Evolutionary conservation across 108 stramenopile genomes (phyloP), one percentile per base, ranked within the genome.

Genomic region (Skeletonema tropicum): DNA sequence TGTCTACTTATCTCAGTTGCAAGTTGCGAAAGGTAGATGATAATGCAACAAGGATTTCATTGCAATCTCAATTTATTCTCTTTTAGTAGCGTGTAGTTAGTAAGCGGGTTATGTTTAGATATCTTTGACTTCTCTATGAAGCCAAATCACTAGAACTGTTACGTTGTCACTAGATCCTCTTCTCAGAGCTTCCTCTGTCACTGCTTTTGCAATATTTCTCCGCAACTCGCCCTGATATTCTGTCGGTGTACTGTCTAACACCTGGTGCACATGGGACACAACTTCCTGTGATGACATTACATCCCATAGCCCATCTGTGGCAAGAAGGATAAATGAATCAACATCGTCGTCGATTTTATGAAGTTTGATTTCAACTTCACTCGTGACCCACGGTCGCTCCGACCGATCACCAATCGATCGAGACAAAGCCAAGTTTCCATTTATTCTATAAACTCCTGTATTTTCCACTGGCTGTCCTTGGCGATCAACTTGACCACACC

Each of bases 291-390:
- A 79, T 19, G 92, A 70, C 86, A 98, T 83, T 12, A 96, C 95
- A 74, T 98, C 98, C 89, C 92, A 98, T 42, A 98, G 69, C 6
- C 98, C 98, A 79, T 98, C 98, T 6, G 93, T 87, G 9, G 90
- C 96, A 31, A 98, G 58, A 3, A 83, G 6, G 7, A 85, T 61
- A 49, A 85, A 85, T 19, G 85, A 83, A 55, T 93, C 88, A 49
- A 84, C 31, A 12, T 74, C 68, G 12, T 77, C 87, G 11, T 64
- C 59, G 3, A 86, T 29, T 11, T 74, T 61, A 26, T 86, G 73
- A 33, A 75, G 68, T 36, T 70, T 72, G n/a, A 98, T 83, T 19
- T 98, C 98, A 0, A 92, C 90, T 41, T 91, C 89, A 29, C 84
- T 88, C 36, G 77, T 88, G 4, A 98, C 94, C 61, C 79, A 83